Conservation (phyloP, 192 early-diverging fungal genomes). For the Rhizophlyctis rosea region DNA sequence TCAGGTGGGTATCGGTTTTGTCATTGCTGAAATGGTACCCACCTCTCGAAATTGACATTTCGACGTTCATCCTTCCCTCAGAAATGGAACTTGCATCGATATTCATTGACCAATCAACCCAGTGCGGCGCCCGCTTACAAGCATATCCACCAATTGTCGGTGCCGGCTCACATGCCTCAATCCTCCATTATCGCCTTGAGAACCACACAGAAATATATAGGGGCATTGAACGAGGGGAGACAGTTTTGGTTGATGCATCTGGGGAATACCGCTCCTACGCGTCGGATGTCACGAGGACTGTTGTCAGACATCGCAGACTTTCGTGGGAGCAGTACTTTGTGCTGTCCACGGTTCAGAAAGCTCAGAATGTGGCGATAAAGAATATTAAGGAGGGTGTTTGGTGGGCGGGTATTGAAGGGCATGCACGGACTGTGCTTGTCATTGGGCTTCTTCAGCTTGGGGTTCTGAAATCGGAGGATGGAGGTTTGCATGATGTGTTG, state of each 20-base stretch:
- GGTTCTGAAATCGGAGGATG: no score
- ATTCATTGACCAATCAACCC: conserved; percentile 60
- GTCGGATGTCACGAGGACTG: conserved; percentile 86
- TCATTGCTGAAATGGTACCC: no score
- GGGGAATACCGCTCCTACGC: conserved; percentile 76
- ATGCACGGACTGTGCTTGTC: conserved; percentile 48
- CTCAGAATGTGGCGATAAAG: conserved; percentile 65
- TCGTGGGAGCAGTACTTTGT: conserved; percentile 55
- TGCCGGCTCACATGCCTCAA: conserved; percentile 70
- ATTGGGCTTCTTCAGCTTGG: conserved; percentile 47
- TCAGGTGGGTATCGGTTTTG: no score
- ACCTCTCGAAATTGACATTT: no score
- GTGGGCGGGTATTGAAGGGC: conserved; percentile 61
- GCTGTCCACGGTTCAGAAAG: conserved; percentile 67
- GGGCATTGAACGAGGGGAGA: conserved; percentile 5
- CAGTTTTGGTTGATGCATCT: conserved; percentile 82
- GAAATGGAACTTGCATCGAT: conserved; percentile 73
- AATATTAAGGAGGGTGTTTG: conserved; percentile 64
- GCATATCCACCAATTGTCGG: conserved; percentile 86
- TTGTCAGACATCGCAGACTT: conserved; percentile 13
- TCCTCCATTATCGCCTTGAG: conserved; percentile 86
- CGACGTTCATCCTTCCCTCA: no score
- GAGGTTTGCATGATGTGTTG: conserved; percentile 39
- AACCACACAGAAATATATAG: conserved; percentile 40
- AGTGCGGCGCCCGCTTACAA: conserved; percentile 64